These are phyloP conservation scores for Anethum foeniculum DNA, from an alignment of 140 eudicot genomes.

Conservation along the genomic window DNA sequence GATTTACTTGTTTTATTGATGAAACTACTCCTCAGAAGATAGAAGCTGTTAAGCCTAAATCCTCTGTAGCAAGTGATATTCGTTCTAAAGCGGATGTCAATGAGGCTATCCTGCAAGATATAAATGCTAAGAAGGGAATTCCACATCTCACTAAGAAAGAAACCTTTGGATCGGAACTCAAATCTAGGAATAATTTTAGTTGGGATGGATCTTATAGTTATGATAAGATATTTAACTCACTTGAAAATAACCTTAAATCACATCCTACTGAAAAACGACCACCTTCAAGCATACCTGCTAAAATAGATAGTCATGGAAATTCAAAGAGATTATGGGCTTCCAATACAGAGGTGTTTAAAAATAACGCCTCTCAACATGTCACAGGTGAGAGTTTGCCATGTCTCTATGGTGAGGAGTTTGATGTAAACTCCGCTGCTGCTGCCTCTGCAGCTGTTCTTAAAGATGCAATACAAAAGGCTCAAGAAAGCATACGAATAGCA, in stretches of 20 bases:
- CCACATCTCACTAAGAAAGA: conserved; percentile 16
- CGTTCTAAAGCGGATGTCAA: conserved; percentile 23
- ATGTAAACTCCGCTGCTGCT: conserved; percentile 77
- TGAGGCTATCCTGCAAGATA: conserved; percentile 17
- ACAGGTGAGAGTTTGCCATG: conserved; percentile 28
- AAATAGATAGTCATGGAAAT: conserved; percentile 19
- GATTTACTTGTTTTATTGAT: conserved; percentile 64
- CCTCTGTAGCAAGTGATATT: conserved; percentile 22
- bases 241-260: conserved; percentile 27
- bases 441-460: conserved; percentile 71
- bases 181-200: conserved; percentile 24
- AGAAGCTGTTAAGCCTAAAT: conserved; percentile 26
- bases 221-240: conserved; percentile 19
- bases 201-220: conserved; percentile 27
- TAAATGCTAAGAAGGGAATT: conserved; percentile 5
- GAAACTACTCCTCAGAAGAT: conserved; percentile 42
- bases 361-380: conserved; percentile 23
- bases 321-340: conserved; percentile 22
- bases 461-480: conserved; percentile 88
- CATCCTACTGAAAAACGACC: conserved; percentile 25
- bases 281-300: conserved; percentile 21
- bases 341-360: conserved; percentile 21
- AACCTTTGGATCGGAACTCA: conserved; percentile 19
- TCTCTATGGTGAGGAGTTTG: conserved; percentile 56
- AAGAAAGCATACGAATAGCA: conserved; percentile 79